These are phyloP conservation scores for Dryadomyces quercus-mongolicae DNA, from an alignment of 2,329 filamentous ascomycete genomes.

Conservation along the genomic window DNA sequence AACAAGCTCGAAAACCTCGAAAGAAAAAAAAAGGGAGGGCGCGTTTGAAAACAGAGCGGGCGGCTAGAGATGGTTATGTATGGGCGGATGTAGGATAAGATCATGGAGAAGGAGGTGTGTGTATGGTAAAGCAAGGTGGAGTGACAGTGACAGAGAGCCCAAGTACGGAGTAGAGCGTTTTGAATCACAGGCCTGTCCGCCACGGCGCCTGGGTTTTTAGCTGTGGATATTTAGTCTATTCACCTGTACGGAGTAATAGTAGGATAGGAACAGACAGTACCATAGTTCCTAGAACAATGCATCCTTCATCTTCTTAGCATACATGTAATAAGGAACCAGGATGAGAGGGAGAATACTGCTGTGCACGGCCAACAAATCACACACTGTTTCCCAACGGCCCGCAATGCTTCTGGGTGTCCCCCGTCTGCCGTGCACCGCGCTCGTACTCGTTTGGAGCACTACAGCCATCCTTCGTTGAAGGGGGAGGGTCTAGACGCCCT, in stretches of 20 bases:
- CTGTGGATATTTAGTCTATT: neutral
- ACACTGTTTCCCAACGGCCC: neutral
- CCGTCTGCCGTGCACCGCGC: neutral
- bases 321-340: too few relatives aligned
- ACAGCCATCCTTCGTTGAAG: neutral
- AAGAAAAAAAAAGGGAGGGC: constrained; percentile 25
- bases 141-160: neutral
- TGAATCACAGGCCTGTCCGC: constrained; percentile 5
- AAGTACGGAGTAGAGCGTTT: constrained; percentile 6
- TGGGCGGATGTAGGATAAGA: constrained; percentile 11
- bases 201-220: neutral
- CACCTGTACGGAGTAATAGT: neutral
- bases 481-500: too few relatives aligned
- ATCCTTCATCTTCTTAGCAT: neutral
- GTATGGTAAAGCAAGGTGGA: neutral
- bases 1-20: constrained; percentile 23
- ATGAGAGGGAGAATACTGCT: neutral
- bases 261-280: too few relatives aligned
- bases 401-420: neutral
- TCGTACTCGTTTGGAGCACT: neutral
- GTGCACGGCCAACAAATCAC: neutral
- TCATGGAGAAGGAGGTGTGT: neutral
- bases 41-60: constrained; percentile 23
- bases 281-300: too few relatives aligned
- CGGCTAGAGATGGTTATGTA: constrained; percentile 39